A percentile compares a stretch with the other conserved stretches of the same genome.
These are phyloP conservation scores for Lactifluus rugatus DNA, from an alignment of 768 basidiomycete genomes.

Conservation along the genomic window DNA sequence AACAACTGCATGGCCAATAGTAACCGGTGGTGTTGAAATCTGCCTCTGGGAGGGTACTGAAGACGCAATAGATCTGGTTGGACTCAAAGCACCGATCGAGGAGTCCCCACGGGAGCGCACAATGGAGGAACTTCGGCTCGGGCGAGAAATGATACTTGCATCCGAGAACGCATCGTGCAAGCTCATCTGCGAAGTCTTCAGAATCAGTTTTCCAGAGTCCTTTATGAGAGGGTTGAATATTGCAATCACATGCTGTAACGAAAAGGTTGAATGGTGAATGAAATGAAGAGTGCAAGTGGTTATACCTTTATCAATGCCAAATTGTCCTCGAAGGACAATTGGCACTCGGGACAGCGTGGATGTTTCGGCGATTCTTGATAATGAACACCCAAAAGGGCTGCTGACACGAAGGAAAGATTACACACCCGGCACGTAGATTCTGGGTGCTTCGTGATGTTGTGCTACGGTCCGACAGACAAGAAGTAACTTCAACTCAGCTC, in stretches of 20 bases:
- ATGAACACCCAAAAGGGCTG: slow-evolving; percentile 10
- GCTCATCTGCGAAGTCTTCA: slow-evolving; percentile 17
- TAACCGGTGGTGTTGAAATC: background rate
- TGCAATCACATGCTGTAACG: slow-evolving; percentile 18
- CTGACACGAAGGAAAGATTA: slow-evolving; percentile 9
- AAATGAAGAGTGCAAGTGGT: background rate
- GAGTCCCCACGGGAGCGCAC: background rate
- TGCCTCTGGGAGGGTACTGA: background rate
- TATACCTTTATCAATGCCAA: slow-evolving; percentile 31
- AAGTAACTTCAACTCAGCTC: background rate
- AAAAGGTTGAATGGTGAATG: background rate
- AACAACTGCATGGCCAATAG: background rate
- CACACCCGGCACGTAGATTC: slow-evolving; percentile 10
- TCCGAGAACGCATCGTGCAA: slow-evolving; percentile 4
- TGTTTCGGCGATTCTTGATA: slow-evolving; percentile 31
- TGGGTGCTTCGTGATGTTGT: slow-evolving; percentile 8
- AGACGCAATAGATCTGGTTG: slow-evolving; percentile 3
- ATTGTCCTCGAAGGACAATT: slow-evolving; percentile 33
- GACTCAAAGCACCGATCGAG: background rate
- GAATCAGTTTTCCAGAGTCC: slow-evolving; percentile 15
- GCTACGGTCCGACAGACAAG: background rate
- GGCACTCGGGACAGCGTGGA: slow-evolving; percentile 37
- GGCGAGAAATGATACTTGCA: background rate
- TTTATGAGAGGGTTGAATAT: slow-evolving; percentile 18
- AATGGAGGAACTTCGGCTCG: slow-evolving; percentile 9